Percentiles rank a stretch among this genome's conserved stretches.
Evolutionary conservation across 305 asterid genomes (phyloP).

Genomic region (Fraxinus floribunda): DNA sequence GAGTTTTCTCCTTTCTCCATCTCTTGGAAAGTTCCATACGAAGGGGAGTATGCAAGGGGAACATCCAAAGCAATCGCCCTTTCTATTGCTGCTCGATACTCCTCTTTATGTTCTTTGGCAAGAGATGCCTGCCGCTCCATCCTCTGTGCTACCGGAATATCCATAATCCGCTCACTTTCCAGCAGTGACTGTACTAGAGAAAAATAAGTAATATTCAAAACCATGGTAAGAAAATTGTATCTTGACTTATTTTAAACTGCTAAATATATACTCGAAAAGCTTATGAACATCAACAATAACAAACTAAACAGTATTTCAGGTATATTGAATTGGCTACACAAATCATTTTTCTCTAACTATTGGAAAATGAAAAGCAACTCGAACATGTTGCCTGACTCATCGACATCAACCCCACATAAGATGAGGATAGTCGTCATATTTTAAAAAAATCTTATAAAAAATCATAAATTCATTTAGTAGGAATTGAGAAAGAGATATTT

Average conservation of each 20-base stretch:
- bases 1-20: conserved; percentile 52
- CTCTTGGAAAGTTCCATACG: conserved; percentile 78
- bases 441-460: not conserved
- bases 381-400: not conserved
- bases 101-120: conserved; percentile 74
- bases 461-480: not conserved
- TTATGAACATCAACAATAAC: not conserved
- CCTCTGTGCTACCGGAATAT: conserved; percentile 65
- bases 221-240: too few relatives aligned
- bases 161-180: conserved; percentile 62
- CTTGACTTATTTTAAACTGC: not conserved
- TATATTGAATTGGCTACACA: not conserved
- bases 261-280: not conserved
- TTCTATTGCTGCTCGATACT: conserved; percentile 71
- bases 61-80: conserved; percentile 78
- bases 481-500: not conserved
- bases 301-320: not conserved
- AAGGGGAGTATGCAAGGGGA: conserved; percentile 75
- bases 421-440: not conserved
- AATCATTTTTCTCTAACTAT: not conserved
- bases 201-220: conserved; percentile 1
- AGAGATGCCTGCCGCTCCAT: conserved; percentile 73
- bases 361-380: not conserved
- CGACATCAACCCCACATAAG: not conserved
- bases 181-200: conserved; percentile 54